A percentile compares a stretch with the other conserved stretches of the same genome.
Conservation (phyloP, 495 filamentous ascomycete species). For the Penicillium dipodomyicola region DNA sequence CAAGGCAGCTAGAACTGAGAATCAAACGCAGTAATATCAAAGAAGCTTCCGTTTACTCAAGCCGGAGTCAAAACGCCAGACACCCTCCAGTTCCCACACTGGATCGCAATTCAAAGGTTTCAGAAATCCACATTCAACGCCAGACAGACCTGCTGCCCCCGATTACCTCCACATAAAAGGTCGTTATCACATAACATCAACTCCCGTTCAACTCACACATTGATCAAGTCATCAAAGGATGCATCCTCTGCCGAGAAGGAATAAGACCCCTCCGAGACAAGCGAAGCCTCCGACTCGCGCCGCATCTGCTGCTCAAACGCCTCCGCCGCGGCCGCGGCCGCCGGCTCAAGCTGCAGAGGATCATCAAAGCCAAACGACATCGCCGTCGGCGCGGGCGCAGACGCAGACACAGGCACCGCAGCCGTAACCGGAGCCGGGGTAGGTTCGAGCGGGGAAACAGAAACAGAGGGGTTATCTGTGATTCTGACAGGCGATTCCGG, state of each 20-base stretch:
- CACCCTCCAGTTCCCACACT: slow-evolving; percentile 22
- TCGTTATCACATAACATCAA: not conserved
- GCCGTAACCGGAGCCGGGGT: slow-evolving; percentile 3
- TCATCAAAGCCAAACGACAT: slow-evolving; percentile 43
- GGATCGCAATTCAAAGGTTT: slow-evolving; percentile 16
- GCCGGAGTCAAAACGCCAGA: slow-evolving; percentile 16
- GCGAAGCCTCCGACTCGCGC: slow-evolving; percentile 29
- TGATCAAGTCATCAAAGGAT: slow-evolving; percentile 36
- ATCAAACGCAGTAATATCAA: not conserved
- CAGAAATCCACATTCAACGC: slow-evolving; percentile 9
- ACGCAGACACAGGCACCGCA: slow-evolving; percentile 8
- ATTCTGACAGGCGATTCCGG: slow-evolving; percentile 5
- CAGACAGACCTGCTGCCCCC: slow-evolving; percentile 3
- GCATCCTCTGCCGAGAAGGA: slow-evolving; percentile 33
- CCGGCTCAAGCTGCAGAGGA: slow-evolving; percentile 29
- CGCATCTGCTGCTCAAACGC: slow-evolving; percentile 33
- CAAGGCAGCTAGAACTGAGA: slow-evolving; percentile 4
- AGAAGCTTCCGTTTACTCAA: slow-evolving; percentile 6
- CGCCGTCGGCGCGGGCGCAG: slow-evolving; percentile 8
- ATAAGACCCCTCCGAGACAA: slow-evolving; percentile 32
- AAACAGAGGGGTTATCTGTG: slow-evolving; percentile 12
- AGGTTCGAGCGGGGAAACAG: slow-evolving; percentile 14
- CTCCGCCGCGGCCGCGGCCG: slow-evolving; percentile 18
- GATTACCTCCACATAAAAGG: slow-evolving; percentile 3
- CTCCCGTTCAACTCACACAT: slow-evolving; percentile 17